Evolutionary conservation across 495 filamentous ascomycete species (phyloP).

Genomic region (Xylaria castorea): DNA sequence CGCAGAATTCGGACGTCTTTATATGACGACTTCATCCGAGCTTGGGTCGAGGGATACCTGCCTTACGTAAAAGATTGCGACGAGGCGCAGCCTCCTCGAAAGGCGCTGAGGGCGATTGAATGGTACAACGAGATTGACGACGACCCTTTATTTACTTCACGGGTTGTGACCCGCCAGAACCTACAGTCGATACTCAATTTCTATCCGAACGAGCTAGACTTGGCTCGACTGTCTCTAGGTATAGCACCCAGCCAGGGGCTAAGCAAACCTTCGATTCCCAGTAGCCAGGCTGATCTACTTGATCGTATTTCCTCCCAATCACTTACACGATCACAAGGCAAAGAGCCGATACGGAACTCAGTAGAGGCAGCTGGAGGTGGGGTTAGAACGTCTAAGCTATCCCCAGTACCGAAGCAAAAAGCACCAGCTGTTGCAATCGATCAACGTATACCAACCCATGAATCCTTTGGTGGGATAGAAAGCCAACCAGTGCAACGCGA

Average conservation of each 20-base stretch:
- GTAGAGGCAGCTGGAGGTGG: neutral
- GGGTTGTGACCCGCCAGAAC: constrained; percentile 48
- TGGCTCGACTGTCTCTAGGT: constrained; percentile 22
- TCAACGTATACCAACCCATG: constrained; percentile 5
- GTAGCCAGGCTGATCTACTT: neutral
- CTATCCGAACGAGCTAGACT: constrained; percentile 35
- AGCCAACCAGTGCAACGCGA: constrained; percentile 20
- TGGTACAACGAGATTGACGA: constrained; percentile 55
- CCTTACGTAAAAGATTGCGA: constrained; percentile 45
- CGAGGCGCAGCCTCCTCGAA: constrained; percentile 22
- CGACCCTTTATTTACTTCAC: constrained; percentile 44
- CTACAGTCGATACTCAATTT: constrained; percentile 38
- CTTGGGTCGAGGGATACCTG: constrained; percentile 51
- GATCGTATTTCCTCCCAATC: neutral
- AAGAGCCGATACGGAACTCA: constrained; percentile 1
- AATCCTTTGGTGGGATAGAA: constrained; percentile 30
- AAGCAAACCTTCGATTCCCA: neutral
- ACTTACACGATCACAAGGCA: neutral
- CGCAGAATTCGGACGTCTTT: constrained; percentile 44
- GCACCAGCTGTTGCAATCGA: neutral
- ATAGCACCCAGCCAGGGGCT: constrained; percentile 7
- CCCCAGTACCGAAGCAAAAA: neutral
- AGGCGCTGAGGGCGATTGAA: constrained; percentile 44
- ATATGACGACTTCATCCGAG: constrained; percentile 73
- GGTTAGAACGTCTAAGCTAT: neutral